Base-by-base conservation (phyloP, 1,284 basidiomycete genomes). In the Apiotrichum sp. region DNA sequence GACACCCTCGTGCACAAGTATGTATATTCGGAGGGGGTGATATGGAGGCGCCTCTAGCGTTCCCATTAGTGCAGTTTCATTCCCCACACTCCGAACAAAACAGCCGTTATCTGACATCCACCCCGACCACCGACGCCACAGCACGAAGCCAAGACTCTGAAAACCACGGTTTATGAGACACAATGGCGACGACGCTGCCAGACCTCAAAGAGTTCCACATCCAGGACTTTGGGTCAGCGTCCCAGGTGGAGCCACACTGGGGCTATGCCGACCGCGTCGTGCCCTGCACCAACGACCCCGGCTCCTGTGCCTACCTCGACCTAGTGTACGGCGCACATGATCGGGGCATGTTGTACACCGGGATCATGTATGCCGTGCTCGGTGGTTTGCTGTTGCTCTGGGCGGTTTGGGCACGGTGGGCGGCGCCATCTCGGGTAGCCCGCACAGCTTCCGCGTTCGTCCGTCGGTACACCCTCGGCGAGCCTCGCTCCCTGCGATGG, bases 241-340 rank as follows among this genome's bases (percentile, higher is more conserved):
- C 55, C 6, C n/a, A 45, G 3, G 45, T 65, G 10, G 62, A 66
- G 56, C 65, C 62, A 29, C 68, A 70, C 47, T 70, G 68, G 68
- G 68, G 68, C 13, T 70, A 70, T 48, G 55, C 56, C 39, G 61
- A 61, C 41, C 60, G 68, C 32, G 62, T 60, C 0, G 50, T 66
- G 45, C 68, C 68, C n/a, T 70, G 68, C 51, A 66, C 63, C 10
- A 67, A 63, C 49, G 68, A 68, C 53, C 53, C 63, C 4, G 68
- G 66, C 4, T 65, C 64, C 11, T 70, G 68, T 57, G 68, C 52
- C 6, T 70, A 70, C 55, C 65, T 70, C 38, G 66, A 68, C 53
- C 52, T 59, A n/a, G 68, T 68, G 16, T 70, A 70, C 52, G 40
- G 56, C 48, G 55, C 63, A 3, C 68, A 70, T 47, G 68, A 70